Evolutionary conservation across 345 rosid species (phyloP).

Genomic region (Eutrema heterophyllum): DNA sequence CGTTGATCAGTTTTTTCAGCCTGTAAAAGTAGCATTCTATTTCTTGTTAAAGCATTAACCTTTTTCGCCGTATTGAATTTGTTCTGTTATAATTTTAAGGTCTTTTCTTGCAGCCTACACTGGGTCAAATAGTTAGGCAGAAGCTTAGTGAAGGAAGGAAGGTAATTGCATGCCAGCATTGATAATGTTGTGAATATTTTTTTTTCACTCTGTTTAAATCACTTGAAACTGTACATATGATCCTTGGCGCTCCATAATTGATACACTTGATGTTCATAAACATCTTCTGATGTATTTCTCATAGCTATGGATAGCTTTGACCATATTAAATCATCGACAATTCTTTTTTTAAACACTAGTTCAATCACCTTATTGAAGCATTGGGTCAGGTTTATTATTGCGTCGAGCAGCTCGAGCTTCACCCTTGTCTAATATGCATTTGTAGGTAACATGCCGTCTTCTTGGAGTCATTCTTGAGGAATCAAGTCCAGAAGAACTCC

Average conservation of each 20-base stretch:
- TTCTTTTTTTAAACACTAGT: no score
- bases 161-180: constrained; percentile 35
- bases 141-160: constrained; percentile 89
- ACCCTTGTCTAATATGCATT: background rate
- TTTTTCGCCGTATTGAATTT: background rate
- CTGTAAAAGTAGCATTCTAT: constrained; percentile 50
- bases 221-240: background rate
- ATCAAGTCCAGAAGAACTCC: constrained; percentile 83
- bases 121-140: constrained; percentile 83
- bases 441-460: constrained; percentile 89
- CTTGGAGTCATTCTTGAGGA: constrained; percentile 90
- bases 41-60: background rate
- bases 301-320: background rate
- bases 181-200: background rate
- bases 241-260: background rate
- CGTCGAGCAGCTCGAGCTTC: background rate
- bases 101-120: constrained; percentile 54
- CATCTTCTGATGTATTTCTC: background rate
- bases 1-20: constrained; percentile 79
- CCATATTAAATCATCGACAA: background rate
- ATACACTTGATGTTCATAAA: background rate
- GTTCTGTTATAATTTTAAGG: background rate
- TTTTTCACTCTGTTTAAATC: background rate
- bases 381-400: background rate
- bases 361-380: background rate